Base-by-base conservation (phyloP, 352 stramenopile genomes). In the Phytopythium cucurbitacearum region DNA sequence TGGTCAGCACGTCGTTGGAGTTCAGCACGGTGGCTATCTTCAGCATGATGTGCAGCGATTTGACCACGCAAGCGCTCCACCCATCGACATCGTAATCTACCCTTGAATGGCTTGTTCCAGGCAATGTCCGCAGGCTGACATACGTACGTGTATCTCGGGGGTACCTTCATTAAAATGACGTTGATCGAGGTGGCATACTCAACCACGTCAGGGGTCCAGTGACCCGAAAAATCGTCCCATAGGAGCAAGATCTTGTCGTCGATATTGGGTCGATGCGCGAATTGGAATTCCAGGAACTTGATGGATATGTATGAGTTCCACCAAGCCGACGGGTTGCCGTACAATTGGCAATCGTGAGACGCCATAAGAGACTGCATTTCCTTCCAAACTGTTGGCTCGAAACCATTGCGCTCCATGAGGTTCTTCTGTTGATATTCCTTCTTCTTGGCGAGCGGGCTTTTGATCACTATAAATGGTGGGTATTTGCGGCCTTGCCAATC, bases 91-190 rank as follows among this genome's bases (percentile, higher is more conserved):
- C 43, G 56, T 9, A 63, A 39, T 15, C 38, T 7, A 10, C 10
- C 41, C 37, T 63, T 63, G 28, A 58, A 48, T 2, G 49, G 56
- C 13, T 41, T 55, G 48, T 57, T 62, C 56, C 42, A 62, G 4
- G 41, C 37, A 3, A 51, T 45, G 38, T 62, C 48, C 2, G 56
- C 48, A 1, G 56, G 48, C 36, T 62, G 42, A 16, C 40, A 57
- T 8, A 57, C 43, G 21, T 41, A 62, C n/a, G 56, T 62, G 32
- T 49, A 50, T 5, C 42, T n/a, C 2, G 56, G 42, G 3, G 53
- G 43, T 1, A 59, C 33, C 15, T 52, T 51, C 21, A 59, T 32
- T 1, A 53, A 34, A 3, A 48, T 35, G 12, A 63, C 57, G 35
- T 63, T 63, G n/a, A 50, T 40, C 10, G 7, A 33, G 2, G 40